Evolutionary conservation across 192 early-diverging fungal species (phyloP).

Genomic region (Linnemannia hyalina): DNA sequence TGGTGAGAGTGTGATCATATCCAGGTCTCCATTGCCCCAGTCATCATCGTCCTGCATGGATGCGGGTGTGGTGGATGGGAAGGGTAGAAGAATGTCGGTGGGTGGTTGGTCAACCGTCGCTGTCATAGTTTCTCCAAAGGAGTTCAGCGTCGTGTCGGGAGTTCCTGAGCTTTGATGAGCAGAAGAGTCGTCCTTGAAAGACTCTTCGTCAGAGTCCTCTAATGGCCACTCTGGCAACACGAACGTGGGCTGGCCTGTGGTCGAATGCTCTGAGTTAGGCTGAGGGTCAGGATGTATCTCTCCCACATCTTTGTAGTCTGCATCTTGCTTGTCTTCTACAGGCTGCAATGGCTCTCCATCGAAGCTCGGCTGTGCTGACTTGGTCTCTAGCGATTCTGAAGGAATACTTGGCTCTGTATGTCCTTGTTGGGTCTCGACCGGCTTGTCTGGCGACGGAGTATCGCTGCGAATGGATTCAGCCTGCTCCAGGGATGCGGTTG

Average conservation of each 20-base stretch:
- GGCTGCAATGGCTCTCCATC: background rate
- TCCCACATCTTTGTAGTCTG: background rate
- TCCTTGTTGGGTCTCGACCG: background rate
- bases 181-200: conserved; percentile 2
- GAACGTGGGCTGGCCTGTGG: background rate
- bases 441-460: background rate
- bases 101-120: background rate
- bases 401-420: background rate
- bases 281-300: background rate
- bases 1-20: conserved; percentile 44
- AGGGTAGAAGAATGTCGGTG: conserved; percentile 11
- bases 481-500: background rate
- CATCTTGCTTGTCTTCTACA: background rate
- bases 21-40: conserved; percentile 35
- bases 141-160: conserved; percentile 1
- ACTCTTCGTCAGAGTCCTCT: background rate
- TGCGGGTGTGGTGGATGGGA: conserved; percentile 42
- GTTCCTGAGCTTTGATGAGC: background rate
- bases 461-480: background rate
- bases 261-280: background rate
- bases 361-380: background rate
- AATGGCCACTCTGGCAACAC: conserved; percentile 14
- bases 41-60: conserved; percentile 44
- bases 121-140: conserved; percentile 13
- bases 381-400: background rate